A percentile compares a stretch with the other conserved stretches of the same genome.
phyloP scores from a whole-genome alignment of 1,284 basidiomycete species.

The Cryptococcus amylolentus region DNA sequence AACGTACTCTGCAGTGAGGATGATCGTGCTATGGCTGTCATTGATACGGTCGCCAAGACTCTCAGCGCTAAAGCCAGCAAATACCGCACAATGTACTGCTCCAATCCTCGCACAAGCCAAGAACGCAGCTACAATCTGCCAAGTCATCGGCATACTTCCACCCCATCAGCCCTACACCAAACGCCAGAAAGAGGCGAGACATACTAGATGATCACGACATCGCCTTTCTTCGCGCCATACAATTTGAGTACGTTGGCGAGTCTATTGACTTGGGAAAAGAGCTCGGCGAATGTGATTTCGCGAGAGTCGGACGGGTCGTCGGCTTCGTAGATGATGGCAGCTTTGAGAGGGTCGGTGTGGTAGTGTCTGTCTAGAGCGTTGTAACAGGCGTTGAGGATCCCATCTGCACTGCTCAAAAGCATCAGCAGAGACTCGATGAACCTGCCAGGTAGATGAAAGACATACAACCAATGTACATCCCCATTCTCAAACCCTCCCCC shows the following conservation, averaged over 20 bases:
- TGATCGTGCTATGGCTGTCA: conserved; percentile 83
- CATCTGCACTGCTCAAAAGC: conserved; percentile 60
- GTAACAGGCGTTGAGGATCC: conserved; percentile 84
- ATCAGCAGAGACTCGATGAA: background rate
- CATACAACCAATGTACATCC: conserved; percentile 85
- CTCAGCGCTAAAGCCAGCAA: conserved; percentile 95
- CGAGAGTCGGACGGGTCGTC: conserved; percentile 84
- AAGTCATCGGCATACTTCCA: conserved; percentile 51
- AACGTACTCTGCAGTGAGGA: conserved; percentile 78
- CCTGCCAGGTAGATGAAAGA: background rate
- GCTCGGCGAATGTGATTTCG: conserved; percentile 75
- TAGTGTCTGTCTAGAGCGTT: conserved; percentile 90
- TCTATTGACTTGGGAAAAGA: conserved; percentile 82
- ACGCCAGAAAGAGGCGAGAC: conserved; percentile 7
- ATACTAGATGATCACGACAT: conserved; percentile 82
- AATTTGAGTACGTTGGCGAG: conserved; percentile 88
- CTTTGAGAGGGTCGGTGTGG: conserved; percentile 84
- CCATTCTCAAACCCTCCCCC: conserved; percentile 80
- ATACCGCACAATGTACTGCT: conserved; percentile 97
- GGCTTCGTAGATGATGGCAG: conserved; percentile 97
- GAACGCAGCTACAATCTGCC: conserved; percentile 93
- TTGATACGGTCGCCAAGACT: conserved; percentile 87
- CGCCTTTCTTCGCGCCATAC: conserved; percentile 92
- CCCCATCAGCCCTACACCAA: background rate
- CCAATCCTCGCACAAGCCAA: conserved; percentile 96